Percentiles rank a stretch among this genome's conserved stretches.
Conservation (phyloP, 2,329 filamentous ascomycete genomes). For the Ampelomyces quisqualis region DNA sequence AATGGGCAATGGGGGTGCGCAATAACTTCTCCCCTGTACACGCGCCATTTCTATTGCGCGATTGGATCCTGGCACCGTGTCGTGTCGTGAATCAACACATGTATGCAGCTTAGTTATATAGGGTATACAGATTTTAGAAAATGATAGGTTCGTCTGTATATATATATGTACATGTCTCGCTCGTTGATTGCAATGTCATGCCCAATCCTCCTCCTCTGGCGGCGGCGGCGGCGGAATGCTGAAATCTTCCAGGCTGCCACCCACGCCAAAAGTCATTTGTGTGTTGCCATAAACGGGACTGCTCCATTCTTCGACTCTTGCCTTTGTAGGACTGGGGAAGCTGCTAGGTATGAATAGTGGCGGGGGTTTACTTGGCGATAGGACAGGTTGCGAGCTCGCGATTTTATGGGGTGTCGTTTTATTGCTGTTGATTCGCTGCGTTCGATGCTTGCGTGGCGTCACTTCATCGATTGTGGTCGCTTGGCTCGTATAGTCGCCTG, state of each 20-base stretch:
- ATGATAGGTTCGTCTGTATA: no score
- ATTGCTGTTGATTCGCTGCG: conserved; percentile 14
- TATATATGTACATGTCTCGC: no score
- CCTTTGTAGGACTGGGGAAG: conserved; percentile 33
- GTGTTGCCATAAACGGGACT: conserved; percentile 22
- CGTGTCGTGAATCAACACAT: no score
- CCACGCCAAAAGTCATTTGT: conserved; percentile 12
- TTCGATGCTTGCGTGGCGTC: conserved; percentile 21
- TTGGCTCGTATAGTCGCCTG: conserved; percentile 27
- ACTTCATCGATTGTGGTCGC: conserved; percentile 38
- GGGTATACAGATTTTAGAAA: no score
- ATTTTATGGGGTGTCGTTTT: conserved; percentile 27
- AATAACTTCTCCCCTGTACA: no score
- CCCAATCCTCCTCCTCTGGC: conserved; percentile 17
- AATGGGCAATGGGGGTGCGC: no score
- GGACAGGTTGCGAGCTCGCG: conserved; percentile 18
- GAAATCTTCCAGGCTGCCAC: conserved; percentile 33
- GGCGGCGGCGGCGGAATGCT: conserved; percentile 38
- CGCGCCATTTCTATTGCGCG: no score
- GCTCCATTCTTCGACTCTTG: conserved; percentile 24
- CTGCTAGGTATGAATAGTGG: conserved; percentile 38
- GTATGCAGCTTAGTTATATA: no score
- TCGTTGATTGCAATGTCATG: no score
- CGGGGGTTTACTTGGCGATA: conserved; percentile 31
- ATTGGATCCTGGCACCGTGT: no score